These are phyloP conservation scores for Fusarium avenaceum DNA, from an alignment of 2,329 filamentous ascomycete genomes.

Conservation along the genomic window DNA sequence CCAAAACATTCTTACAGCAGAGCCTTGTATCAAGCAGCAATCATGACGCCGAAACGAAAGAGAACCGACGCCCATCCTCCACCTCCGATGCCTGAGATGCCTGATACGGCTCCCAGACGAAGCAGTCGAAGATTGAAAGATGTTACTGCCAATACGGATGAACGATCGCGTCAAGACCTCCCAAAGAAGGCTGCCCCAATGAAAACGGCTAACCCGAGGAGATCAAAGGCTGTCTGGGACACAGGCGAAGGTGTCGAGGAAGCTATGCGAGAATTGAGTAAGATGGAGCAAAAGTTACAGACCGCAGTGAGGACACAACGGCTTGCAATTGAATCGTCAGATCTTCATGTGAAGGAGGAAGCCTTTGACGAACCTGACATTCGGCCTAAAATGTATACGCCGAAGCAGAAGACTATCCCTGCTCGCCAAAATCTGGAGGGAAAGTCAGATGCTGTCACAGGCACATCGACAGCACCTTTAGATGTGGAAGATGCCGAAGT, in stretches of 20 bases:
- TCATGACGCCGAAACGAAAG: slow-evolving; percentile 59
- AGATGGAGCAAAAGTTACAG: slow-evolving; percentile 64
- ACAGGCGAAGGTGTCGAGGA: slow-evolving; percentile 51
- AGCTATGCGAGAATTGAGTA: slow-evolving; percentile 60
- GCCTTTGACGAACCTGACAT: background rate
- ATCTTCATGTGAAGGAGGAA: slow-evolving; percentile 39
- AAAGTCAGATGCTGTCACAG: slow-evolving; percentile 29
- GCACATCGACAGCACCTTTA: slow-evolving; percentile 26
- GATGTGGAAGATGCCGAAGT: slow-evolving; percentile 45
- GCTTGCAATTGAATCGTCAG: slow-evolving; percentile 60
- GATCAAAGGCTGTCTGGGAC: slow-evolving; percentile 19
- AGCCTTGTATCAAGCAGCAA: slow-evolving; percentile 15
- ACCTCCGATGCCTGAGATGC: slow-evolving; percentile 35
- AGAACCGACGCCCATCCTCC: slow-evolving; percentile 45
- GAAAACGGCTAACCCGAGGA: background rate
- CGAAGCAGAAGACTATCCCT: slow-evolving; percentile 6
- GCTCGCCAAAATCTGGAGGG: slow-evolving; percentile 6
- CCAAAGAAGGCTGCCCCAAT: slow-evolving; percentile 14
- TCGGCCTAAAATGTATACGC: slow-evolving; percentile 22
- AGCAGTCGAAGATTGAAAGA: slow-evolving; percentile 48
- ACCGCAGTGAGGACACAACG: slow-evolving; percentile 62
- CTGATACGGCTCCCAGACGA: slow-evolving; percentile 43
- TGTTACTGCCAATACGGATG: background rate
- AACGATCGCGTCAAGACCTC: slow-evolving; percentile 9
- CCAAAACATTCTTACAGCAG: slow-evolving; percentile 6